Evolutionary conservation across 208 protist species (phyloP).

Genomic region (Crithidia fasciculata): DNA sequence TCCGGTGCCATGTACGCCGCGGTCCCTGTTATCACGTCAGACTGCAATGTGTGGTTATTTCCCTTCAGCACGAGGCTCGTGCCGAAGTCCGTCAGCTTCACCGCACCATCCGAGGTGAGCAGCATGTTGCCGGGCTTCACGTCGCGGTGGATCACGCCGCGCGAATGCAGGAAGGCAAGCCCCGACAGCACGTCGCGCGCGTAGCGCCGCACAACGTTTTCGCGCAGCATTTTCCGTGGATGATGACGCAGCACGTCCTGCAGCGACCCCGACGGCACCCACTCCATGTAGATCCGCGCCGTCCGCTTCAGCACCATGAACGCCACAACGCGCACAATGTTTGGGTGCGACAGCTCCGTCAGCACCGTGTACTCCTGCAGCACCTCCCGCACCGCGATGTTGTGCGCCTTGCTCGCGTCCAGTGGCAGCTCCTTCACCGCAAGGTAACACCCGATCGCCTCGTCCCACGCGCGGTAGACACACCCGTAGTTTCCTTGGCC

Average conservation of each 20-base stretch:
- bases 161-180: conserved; percentile 65
- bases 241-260: conserved; percentile 53
- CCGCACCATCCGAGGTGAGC: conserved; percentile 60
- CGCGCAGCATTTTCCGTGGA: conserved; percentile 42
- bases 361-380: conserved; percentile 76
- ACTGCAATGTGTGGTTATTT: conserved; percentile 41
- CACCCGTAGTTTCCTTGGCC: conserved; percentile 56
- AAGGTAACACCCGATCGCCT: conserved; percentile 58
- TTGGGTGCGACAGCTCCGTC: conserved; percentile 62
- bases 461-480: conserved; percentile 69
- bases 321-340: conserved; percentile 72
- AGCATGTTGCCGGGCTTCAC: conserved; percentile 90
- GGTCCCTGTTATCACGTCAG: conserved; percentile 56
- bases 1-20: conserved; percentile 83
- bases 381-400: conserved; percentile 50
- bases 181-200: conserved; percentile 53
- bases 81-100: conserved; percentile 89
- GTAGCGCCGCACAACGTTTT: conserved; percentile 67
- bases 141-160: conserved; percentile 83
- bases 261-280: conserved; percentile 73
- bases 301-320: conserved; percentile 56
- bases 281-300: conserved; percentile 81
- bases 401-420: conserved; percentile 31
- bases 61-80: conserved; percentile 57
- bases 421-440: conserved; percentile 76